Evolutionary conservation across 2,329 filamentous ascomycete species (phyloP).

Genomic region (Acephala macrosclerotiorum): DNA sequence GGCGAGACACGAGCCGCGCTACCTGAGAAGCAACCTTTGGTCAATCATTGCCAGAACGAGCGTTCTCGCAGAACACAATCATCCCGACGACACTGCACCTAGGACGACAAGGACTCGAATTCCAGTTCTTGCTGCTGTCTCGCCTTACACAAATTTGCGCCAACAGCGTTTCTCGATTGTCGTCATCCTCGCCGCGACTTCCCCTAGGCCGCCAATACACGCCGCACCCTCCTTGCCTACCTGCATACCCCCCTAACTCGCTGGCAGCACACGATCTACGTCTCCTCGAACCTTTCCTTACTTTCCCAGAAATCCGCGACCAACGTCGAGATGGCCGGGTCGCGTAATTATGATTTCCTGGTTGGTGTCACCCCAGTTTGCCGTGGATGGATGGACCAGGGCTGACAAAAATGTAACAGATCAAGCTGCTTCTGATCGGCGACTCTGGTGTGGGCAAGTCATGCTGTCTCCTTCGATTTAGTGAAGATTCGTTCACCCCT

Average conservation of each 20-base stretch:
- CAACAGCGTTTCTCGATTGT: constrained; percentile 8
- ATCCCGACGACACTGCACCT: not conserved
- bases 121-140: not conserved
- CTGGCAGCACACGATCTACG: constrained; percentile 15
- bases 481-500: constrained; percentile 99
- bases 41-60: constrained; percentile 16
- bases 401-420: constrained; percentile 39
- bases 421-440: constrained; percentile 99
- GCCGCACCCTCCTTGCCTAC: constrained; percentile 26
- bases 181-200: constrained; percentile 23
- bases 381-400: not conserved
- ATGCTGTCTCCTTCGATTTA: constrained; percentile 96
- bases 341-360: constrained; percentile 99
- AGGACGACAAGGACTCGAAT: constrained; percentile 4
- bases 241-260: constrained; percentile 25
- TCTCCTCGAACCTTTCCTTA: constrained; percentile 12
- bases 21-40: constrained; percentile 14
- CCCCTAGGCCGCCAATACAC: constrained; percentile 22
- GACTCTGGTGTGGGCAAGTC: constrained; percentile 99
- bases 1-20: constrained; percentile 28
- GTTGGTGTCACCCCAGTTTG: constrained; percentile 57
- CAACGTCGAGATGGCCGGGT: constrained; percentile 78
- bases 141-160: not conserved
- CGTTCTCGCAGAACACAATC: constrained; percentile 12
- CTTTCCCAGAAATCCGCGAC: constrained; percentile 28